phyloP scores from a whole-genome alignment of 768 basidiomycete genomes.

The Mycena kentingensis region DNA sequence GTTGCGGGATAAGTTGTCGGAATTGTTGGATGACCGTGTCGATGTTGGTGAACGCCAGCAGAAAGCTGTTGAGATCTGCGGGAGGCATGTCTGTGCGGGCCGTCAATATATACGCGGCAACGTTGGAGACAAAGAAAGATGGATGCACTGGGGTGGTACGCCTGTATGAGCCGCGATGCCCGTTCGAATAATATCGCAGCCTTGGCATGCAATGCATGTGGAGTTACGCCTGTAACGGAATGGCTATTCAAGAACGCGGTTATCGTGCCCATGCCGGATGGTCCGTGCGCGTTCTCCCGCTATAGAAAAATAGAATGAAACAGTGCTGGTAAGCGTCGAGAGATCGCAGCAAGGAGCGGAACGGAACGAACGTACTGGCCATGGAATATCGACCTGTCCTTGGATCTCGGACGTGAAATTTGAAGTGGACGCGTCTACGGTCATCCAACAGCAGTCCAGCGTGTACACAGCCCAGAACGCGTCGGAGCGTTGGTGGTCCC shows the following conservation, averaged over 20 bases:
- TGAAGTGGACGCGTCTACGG: slow-evolving; percentile 28
- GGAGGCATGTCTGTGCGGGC: not conserved
- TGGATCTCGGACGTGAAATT: slow-evolving; percentile 29
- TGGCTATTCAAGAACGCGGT: slow-evolving; percentile 5
- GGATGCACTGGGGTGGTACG: slow-evolving; percentile 21
- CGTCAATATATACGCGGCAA: not conserved
- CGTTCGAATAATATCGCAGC: slow-evolving; percentile 32
- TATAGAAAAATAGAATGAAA: not conserved
- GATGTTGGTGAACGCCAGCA: slow-evolving; percentile 19
- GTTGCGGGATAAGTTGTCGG: not conserved
- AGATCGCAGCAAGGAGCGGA: not conserved
- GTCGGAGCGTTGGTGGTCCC: slow-evolving; percentile 25
- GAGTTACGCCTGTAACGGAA: slow-evolving; percentile 6
- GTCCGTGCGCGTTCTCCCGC: not conserved
- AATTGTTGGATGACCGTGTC: slow-evolving; percentile 29
- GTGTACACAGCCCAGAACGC: slow-evolving; percentile 35
- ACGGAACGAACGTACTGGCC: slow-evolving; percentile 34
- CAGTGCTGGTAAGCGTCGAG: too few species aligned
- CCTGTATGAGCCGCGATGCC: slow-evolving; percentile 22
- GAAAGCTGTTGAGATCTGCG: not conserved
- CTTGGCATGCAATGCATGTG: slow-evolving; percentile 7
- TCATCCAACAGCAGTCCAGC: slow-evolving; percentile 36
- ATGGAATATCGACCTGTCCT: slow-evolving; percentile 35
- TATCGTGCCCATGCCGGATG: not conserved
- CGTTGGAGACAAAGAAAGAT: not conserved